Percentiles rank a stretch among this genome's conserved stretches.
These are phyloP conservation scores for Stentor roeselii DNA, from an alignment of 73 alveolate species.

Conservation along the genomic window DNA sequence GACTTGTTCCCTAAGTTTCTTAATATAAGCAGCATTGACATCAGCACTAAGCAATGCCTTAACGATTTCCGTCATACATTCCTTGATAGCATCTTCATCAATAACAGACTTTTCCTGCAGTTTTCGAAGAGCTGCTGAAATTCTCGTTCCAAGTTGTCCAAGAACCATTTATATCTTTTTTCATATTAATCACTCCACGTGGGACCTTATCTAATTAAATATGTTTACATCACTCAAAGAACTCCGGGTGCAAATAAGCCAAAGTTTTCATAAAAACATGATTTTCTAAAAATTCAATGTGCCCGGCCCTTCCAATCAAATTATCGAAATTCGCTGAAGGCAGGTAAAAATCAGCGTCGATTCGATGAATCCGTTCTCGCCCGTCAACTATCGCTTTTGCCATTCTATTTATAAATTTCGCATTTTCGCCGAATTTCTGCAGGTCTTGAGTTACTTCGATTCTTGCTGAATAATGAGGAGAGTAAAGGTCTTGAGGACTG, in stretches of 20 bases:
- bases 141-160: slow-evolving; percentile 81
- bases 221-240: background rate
- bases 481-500: slow-evolving; percentile 92
- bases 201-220: no score
- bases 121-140: slow-evolving; percentile 66
- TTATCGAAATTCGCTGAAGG: slow-evolving; percentile 89
- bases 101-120: slow-evolving; percentile 71
- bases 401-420: slow-evolving; percentile 72
- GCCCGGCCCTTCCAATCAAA: slow-evolving; percentile 96
- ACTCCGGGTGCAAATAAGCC: slow-evolving; percentile 5
- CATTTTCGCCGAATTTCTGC: slow-evolving; percentile 61
- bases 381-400: slow-evolving; percentile 74
- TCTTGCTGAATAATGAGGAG: slow-evolving; percentile 96
- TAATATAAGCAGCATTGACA: slow-evolving; percentile 85
- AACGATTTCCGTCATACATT: slow-evolving; percentile 71
- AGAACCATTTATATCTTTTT: slow-evolving; percentile 68
- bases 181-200: no score
- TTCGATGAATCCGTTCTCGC: slow-evolving; percentile 75
- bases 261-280: slow-evolving; percentile 37
- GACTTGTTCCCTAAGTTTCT: slow-evolving; percentile 78
- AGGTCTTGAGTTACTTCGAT: slow-evolving; percentile 80
- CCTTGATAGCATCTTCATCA: slow-evolving; percentile 75
- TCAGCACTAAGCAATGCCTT: slow-evolving; percentile 89
- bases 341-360: slow-evolving; percentile 91
- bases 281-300: slow-evolving; percentile 93